These are phyloP conservation scores for Raphanus sativus DNA, from an alignment of 345 rosid species.

Conservation along the genomic window DNA sequence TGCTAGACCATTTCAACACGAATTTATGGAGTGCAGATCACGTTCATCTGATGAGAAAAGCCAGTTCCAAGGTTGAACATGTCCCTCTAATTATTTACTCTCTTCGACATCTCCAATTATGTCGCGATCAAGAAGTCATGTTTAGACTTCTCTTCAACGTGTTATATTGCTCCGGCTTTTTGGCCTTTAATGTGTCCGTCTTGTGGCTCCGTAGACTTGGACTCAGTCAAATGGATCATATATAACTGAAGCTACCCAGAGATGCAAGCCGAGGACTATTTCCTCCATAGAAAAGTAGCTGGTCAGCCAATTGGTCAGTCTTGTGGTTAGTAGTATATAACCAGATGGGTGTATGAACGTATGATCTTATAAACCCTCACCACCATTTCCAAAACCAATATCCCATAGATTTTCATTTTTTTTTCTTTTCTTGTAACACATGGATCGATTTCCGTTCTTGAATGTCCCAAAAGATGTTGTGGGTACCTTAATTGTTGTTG, in stretches of 20 bases:
- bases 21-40: background rate
- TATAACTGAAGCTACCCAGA: no score
- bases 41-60: background rate
- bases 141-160: constrained; percentile 13
- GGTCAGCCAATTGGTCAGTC: background rate
- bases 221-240: constrained; percentile 12
- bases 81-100: background rate
- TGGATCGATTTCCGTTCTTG: constrained; percentile 15
- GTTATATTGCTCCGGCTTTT: background rate
- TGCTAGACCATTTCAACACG: constrained; percentile 19
- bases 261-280: no score
- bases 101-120: background rate
- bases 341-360: background rate
- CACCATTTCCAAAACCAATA: constrained; percentile 4
- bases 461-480: constrained; percentile 23
- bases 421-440: background rate
- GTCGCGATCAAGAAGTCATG: background rate
- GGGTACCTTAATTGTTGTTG: constrained; percentile 42
- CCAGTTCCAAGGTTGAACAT: background rate
- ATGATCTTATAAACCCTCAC: background rate
- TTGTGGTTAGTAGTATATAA: constrained; percentile 23
- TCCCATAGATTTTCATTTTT: constrained; percentile 1
- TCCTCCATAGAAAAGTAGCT: background rate
- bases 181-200: constrained; percentile 11
- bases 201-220: background rate